Evolutionary conservation across 1,284 basidiomycete species (phyloP), one percentile per base, ranked within the genome.

Genomic region (Marasmius sp.): DNA sequence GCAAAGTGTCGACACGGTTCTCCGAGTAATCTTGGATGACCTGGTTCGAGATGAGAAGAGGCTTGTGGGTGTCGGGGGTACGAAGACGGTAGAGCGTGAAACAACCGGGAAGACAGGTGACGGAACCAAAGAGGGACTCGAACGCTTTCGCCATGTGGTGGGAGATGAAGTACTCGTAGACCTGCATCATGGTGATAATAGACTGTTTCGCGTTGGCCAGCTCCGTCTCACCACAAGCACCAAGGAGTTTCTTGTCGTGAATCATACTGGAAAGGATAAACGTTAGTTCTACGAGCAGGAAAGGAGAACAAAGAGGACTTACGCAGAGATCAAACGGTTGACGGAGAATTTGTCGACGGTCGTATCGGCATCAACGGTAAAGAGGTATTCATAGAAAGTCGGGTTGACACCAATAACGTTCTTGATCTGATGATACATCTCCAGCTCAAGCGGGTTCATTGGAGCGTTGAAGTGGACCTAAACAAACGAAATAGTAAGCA

Each of bases 341-440:
- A 97, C 79, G 5, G 93, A 94, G 67, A 90, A 77, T 27, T 93
- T 87, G 61, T 94, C 89, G 38, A 96, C 94, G 22, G 91, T 93
- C 0, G 97, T 99, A 85, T 99, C 97, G 65, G 97, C 96, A 78
- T 99, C 97, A 53, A 99, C 90, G 77, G 92, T 97, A 81, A 99
- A 93, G 65, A 97, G 74, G 73, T 98, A 98, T 76, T 98, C 97
- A 79, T 98, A 99, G 80, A 98, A 98, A 0, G 94, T 91, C 9
- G 96, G 97, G 75, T 99, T 97, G 70, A 99, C 94, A 75, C 97
- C 97, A 69, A 99, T 98, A 59, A 99, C 95, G 72, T 99, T 98
- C 85, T 97, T 94, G 84, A 99, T 97, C 77, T 99, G 97, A 74
- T 99, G 97, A 73, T 96, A 98, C 75, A 99, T 94, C 79, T 99